Percentiles rank a stretch among this genome's conserved stretches.
Conservation (phyloP, 495 filamentous ascomycete species). For the Xylaria castorea region DNA sequence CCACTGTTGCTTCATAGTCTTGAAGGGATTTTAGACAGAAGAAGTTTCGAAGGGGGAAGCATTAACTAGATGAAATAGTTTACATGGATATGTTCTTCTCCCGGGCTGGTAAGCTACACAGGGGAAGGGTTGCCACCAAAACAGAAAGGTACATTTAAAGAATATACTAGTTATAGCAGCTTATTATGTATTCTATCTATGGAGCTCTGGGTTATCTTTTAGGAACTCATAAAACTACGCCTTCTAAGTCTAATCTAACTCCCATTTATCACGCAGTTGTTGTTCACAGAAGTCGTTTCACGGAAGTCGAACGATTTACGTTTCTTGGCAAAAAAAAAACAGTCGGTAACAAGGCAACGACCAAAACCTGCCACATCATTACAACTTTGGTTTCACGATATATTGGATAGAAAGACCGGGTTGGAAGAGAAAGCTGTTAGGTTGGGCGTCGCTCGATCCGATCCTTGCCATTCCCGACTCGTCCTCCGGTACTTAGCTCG, state of each 20-base stretch:
- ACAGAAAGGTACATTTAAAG: neutral
- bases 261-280: neutral
- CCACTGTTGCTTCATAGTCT: neutral
- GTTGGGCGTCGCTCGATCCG: neutral
- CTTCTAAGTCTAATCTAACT: neutral
- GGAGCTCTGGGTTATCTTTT: too few species aligned
- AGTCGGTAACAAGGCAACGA: neutral
- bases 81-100: neutral
- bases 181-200: too few species aligned
- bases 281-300: too few species aligned
- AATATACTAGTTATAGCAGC: too few species aligned
- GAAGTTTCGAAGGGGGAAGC: neutral
- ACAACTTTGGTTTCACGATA: neutral
- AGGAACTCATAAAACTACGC: too few species aligned
- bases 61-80: neutral
- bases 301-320: neutral
- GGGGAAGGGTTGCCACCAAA: neutral
- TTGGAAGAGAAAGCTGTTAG: neutral
- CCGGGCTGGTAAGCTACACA: neutral
- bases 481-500: neutral
- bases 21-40: neutral
- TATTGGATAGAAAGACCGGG: neutral
- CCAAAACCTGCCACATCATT: neutral
- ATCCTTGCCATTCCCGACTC: slow-evolving; percentile 5
- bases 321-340: neutral